Evolutionary conservation across 768 basidiomycete species (phyloP).

Genomic region (Mycena kentingensis): DNA sequence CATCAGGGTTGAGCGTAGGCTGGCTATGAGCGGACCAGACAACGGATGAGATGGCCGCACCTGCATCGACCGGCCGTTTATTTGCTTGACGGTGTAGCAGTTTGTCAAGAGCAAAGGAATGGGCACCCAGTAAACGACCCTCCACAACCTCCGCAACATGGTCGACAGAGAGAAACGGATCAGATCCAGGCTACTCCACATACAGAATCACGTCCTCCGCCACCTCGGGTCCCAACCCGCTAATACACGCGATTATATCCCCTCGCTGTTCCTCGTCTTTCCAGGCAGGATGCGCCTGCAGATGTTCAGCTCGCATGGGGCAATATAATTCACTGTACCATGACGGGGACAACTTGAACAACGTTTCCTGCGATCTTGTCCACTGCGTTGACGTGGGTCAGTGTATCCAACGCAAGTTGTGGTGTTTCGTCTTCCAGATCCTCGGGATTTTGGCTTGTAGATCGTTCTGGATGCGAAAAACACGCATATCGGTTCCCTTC

Average conservation of each 20-base stretch:
- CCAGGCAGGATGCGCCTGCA: constrained; percentile 32
- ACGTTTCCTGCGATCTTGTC: constrained; percentile 21
- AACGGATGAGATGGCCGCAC: constrained; percentile 33
- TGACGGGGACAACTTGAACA: constrained; percentile 14
- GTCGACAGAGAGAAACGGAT: background rate
- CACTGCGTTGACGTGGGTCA: constrained; percentile 17
- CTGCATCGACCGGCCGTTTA: constrained; percentile 76
- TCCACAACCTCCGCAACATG: background rate
- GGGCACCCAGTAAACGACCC: constrained; percentile 60
- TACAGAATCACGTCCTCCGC: constrained; percentile 37
- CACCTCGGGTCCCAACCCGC: constrained; percentile 45
- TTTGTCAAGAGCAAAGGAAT: constrained; percentile 48
- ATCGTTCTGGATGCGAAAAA: constrained; percentile 67
- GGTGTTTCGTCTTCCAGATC: background rate
- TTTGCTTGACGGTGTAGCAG: constrained; percentile 52
- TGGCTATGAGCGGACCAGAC: constrained; percentile 31
- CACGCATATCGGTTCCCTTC: constrained; percentile 68
- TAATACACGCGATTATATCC: constrained; percentile 45
- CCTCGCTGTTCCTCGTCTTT: constrained; percentile 29
- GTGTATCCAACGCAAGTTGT: constrained; percentile 1
- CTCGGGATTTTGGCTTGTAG: constrained; percentile 35
- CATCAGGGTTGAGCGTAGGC: constrained; percentile 76
- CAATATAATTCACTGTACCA: constrained; percentile 4
- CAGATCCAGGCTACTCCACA: background rate
- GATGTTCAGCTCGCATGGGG: constrained; percentile 12